Evolutionary conservation across 2,329 filamentous ascomycete species (phyloP).

Genomic region (Metarhizium robertsii): DNA sequence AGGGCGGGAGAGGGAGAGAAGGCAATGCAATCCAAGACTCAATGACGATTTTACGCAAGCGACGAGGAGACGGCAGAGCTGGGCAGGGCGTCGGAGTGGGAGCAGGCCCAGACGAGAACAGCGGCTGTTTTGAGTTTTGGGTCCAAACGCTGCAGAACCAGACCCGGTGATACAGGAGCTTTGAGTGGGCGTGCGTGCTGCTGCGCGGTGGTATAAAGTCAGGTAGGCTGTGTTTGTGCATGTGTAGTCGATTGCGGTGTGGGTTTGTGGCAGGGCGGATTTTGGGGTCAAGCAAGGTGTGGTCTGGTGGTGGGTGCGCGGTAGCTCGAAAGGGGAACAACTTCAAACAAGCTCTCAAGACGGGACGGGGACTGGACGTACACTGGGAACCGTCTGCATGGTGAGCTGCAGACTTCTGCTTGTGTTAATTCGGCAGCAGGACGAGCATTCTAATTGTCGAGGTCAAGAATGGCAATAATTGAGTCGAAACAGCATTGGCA

Average conservation of each 20-base stretch:
- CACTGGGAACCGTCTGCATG: slow-evolving; percentile 46
- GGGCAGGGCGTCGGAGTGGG: background rate
- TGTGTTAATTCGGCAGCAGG: slow-evolving; percentile 25
- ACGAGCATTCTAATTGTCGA: slow-evolving; percentile 25
- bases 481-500: slow-evolving; percentile 7
- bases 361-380: slow-evolving; percentile 21
- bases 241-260: background rate
- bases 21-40: background rate
- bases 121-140: background rate
- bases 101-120: background rate
- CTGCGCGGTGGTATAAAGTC: background rate
- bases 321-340: background rate
- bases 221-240: background rate
- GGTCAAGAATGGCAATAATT: slow-evolving; percentile 7
- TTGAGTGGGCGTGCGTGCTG: background rate
- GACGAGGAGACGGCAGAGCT: background rate
- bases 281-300: background rate
- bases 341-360: background rate
- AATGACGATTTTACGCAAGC: background rate
- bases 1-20: background rate
- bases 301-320: background rate
- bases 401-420: slow-evolving; percentile 29
- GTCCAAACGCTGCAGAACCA: slow-evolving; percentile 1
- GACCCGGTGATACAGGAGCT: slow-evolving; percentile 3
- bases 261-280: slow-evolving; percentile 3